A percentile compares a stretch with the other conserved stretches of the same genome.
These are phyloP conservation scores for Chamaecyparis obtusa DNA, from an alignment of 75 land plant species.

Conservation along the genomic window DNA sequence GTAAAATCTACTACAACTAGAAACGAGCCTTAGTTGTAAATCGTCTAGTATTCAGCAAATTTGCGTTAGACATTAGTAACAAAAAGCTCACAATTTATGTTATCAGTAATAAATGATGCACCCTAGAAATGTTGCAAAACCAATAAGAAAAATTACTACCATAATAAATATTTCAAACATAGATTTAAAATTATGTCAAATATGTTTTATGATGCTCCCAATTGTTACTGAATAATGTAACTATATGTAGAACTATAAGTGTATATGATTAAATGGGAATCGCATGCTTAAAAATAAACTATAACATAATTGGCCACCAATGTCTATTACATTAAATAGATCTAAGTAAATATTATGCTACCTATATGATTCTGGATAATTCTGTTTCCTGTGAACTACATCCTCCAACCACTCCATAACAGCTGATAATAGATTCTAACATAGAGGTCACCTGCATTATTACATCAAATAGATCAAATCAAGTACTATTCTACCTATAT, in stretches of 20 bases:
- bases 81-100: neutral
- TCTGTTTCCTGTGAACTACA: constrained; percentile 80
- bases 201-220: neutral
- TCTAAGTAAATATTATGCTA: constrained; percentile 7
- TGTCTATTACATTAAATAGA: neutral
- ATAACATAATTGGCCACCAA: neutral
- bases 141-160: neutral
- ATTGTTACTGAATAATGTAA: neutral
- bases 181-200: neutral
- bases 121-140: neutral
- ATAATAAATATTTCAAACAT: neutral
- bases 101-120: neutral
- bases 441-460: neutral
- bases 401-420: constrained; percentile 86
- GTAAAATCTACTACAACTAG: neutral
- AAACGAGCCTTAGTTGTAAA: neutral
- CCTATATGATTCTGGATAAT: constrained; percentile 61
- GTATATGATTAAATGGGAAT: neutral
- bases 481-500: constrained; percentile 36
- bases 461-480: neutral
- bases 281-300: too few species aligned
- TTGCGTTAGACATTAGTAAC: neutral
- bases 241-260: neutral
- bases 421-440: constrained; percentile 25
- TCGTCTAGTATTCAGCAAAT: neutral